phyloP scores from a whole-genome alignment of 768 basidiomycete genomes.

The Naganishia randhawae region DNA sequence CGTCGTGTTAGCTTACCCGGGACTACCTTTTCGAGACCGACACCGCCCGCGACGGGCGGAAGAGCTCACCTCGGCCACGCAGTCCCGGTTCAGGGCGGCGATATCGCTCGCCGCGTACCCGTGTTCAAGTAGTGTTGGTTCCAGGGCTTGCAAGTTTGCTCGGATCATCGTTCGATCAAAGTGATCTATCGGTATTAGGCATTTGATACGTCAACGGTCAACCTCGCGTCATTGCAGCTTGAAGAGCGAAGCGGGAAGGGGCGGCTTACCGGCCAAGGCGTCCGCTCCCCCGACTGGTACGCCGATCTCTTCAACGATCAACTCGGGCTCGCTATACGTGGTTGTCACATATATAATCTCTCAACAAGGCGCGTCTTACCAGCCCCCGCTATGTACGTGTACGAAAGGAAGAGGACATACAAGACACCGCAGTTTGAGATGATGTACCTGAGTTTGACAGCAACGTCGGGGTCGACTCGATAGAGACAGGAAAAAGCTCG shows the following conservation, averaged over 20 bases:
- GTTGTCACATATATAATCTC: not conserved
- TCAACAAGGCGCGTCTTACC: not conserved
- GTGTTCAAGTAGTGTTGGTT: slow-evolving; percentile 25
- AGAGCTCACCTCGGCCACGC: slow-evolving; percentile 36
- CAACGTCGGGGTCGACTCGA: slow-evolving; percentile 29
- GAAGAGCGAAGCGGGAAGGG: not conserved
- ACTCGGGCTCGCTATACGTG: slow-evolving; percentile 16
- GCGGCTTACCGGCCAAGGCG: slow-evolving; percentile 10
- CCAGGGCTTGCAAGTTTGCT: slow-evolving; percentile 15
- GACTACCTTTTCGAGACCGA: no score
- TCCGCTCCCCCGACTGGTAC: slow-evolving; percentile 23
- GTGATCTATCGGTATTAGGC: not conserved
- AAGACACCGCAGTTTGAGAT: slow-evolving; percentile 26
- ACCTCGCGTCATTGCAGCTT: not conserved
- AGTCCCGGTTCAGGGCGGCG: slow-evolving; percentile 16
- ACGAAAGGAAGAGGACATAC: slow-evolving; percentile 15
- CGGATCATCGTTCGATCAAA: slow-evolving; percentile 23
- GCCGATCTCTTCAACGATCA: slow-evolving; percentile 29
- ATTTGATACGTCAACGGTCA: not conserved
- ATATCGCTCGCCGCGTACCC: slow-evolving; percentile 29
- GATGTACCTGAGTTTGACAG: slow-evolving; percentile 12
- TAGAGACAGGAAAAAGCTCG: not conserved
- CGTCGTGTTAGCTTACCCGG: no score
- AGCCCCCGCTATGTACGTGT: no score
- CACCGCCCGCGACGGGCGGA: no score